Conservation (phyloP, 2,329 filamentous ascomycete genomes). For the Exophiala xenobiotica region DNA sequence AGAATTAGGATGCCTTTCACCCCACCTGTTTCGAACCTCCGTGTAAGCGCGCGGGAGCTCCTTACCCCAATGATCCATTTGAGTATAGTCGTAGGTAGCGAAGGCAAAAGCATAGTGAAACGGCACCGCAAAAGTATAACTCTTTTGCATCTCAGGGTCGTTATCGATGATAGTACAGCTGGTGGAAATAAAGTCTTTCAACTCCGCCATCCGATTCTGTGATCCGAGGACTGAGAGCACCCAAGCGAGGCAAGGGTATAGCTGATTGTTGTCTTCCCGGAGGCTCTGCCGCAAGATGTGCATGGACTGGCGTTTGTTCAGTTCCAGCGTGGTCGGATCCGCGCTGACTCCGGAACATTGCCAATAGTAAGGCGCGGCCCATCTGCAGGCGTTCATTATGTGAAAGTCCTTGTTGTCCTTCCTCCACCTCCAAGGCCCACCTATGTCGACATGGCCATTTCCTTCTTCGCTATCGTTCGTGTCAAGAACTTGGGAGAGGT, state of each 20-base stretch:
- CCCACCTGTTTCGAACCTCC: constrained; percentile 17
- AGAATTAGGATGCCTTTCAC: constrained; percentile 19
- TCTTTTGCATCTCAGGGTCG: not conserved
- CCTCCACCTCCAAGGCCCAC: not conserved
- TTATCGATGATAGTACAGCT: constrained; percentile 15
- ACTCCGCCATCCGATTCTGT: constrained; percentile 3
- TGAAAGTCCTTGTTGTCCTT: constrained; percentile 2
- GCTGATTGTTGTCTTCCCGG: constrained; percentile 14
- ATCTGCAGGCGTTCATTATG: constrained; percentile 14
- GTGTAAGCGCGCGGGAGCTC: constrained; percentile 4
- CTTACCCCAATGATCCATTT: constrained; percentile 10
- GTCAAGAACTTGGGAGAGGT: not conserved
- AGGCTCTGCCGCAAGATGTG: constrained; percentile 11
- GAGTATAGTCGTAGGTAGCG: not conserved
- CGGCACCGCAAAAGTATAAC: constrained; percentile 10
- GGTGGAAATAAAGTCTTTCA: constrained; percentile 15
- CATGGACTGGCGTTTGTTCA: constrained; percentile 14
- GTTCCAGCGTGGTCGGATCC: not conserved
- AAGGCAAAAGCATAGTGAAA: constrained; percentile 21
- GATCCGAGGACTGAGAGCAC: constrained; percentile 18
- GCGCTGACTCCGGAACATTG: constrained; percentile 5
- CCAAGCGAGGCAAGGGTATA: constrained; percentile 20
- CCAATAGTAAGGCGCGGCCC: constrained; percentile 15
- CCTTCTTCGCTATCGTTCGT: not conserved
- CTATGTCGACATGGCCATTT: not conserved